A percentile compares a stretch with the other conserved stretches of the same genome.
phyloP scores from a whole-genome alignment of 306 rosid genomes.

The Fagus crenata region DNA sequence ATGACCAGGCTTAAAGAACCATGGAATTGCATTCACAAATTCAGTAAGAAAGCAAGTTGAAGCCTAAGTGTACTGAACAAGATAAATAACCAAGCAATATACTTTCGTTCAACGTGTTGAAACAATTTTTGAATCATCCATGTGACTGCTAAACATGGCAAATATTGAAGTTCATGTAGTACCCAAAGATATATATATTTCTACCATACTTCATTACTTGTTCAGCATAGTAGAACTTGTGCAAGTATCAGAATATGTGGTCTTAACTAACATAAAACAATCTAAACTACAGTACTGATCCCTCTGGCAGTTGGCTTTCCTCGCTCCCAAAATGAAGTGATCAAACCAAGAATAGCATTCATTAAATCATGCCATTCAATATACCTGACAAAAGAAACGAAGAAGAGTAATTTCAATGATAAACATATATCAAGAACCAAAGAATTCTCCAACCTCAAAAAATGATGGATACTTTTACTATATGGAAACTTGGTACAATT shows the following conservation, averaged over 20 bases:
- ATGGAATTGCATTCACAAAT: background rate
- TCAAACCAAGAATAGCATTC: slow-evolving; percentile 15
- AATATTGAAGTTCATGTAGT: slow-evolving; percentile 25
- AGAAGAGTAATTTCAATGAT: slow-evolving; percentile 12
- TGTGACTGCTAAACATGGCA: slow-evolving; percentile 9
- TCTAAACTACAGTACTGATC: slow-evolving; percentile 18
- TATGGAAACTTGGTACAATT: background rate
- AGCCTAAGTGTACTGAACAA: background rate
- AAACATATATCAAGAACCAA: slow-evolving; percentile 18
- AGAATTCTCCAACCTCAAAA: slow-evolving; percentile 2
- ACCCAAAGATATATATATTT: slow-evolving; percentile 5
- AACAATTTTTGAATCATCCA: slow-evolving; percentile 7
- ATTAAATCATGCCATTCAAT: slow-evolving; percentile 12
- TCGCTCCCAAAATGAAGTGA: slow-evolving; percentile 22
- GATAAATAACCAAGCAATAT: background rate
- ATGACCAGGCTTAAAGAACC: background rate
- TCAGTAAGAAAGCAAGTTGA: background rate
- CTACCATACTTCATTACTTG: slow-evolving; percentile 18
- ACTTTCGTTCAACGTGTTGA: slow-evolving; percentile 10
- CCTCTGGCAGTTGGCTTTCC: background rate
- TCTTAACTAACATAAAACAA: slow-evolving; percentile 5
- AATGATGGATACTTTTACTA: background rate
- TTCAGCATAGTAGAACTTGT: slow-evolving; percentile 13
- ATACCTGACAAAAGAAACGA: slow-evolving; percentile 38
- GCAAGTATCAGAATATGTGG: slow-evolving; percentile 8